Percentiles rank a stretch among this genome's conserved stretches.
Conservation (phyloP, 768 basidiomycete species). For the Naganishia vaughanmartiniae region DNA sequence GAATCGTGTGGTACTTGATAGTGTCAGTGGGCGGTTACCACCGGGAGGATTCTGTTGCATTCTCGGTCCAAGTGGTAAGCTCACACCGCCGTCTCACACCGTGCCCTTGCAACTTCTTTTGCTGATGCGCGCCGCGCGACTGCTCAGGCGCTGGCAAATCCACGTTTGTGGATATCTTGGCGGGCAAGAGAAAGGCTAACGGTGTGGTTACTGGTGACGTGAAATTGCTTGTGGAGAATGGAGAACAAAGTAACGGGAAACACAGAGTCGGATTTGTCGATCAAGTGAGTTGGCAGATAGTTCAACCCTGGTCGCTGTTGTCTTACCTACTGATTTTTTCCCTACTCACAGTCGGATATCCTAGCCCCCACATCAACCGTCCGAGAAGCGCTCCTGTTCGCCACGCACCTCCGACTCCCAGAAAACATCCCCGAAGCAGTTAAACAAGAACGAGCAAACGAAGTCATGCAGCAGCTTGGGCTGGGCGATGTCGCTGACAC, state of each 20-base stretch:
- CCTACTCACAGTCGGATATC: conserved; percentile 65
- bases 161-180: conserved; percentile 84
- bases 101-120: background rate
- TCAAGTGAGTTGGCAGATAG: conserved; percentile 44
- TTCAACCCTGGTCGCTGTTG: background rate
- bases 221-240: conserved; percentile 54
- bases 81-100: background rate
- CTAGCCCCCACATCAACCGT: conserved; percentile 77
- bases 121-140: background rate
- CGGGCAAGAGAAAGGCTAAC: conserved; percentile 69
- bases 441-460: conserved; percentile 56
- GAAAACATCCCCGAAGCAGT: conserved; percentile 52
- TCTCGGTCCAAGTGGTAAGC: conserved; percentile 76
- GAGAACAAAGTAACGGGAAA: conserved; percentile 30
- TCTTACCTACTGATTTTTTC: background rate
- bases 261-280: conserved; percentile 80
- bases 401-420: conserved; percentile 77
- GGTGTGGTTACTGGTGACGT: conserved; percentile 69
- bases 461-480: conserved; percentile 73
- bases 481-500: conserved; percentile 67
- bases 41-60: conserved; percentile 88
- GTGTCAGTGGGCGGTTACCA: conserved; percentile 66
- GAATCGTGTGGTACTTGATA: conserved; percentile 68
- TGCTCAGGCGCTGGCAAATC: conserved; percentile 78
- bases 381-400: conserved; percentile 76